Evolutionary conservation across 495 filamentous ascomycete species (phyloP).

Genomic region (Talaromyces proteolyticus): DNA sequence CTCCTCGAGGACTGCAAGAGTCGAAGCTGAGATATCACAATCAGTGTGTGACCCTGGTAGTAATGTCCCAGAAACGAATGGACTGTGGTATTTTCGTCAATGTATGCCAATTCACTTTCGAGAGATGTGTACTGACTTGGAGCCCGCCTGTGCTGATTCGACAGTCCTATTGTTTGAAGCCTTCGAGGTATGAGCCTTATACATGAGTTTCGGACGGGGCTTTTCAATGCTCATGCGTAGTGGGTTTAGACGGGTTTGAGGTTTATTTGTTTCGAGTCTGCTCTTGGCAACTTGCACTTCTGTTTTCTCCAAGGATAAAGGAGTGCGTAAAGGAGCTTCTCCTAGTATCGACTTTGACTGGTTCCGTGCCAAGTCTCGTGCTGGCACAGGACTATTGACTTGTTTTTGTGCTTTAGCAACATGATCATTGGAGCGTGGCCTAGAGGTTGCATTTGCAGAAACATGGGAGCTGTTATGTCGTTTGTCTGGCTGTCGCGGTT

Average conservation of each 20-base stretch:
- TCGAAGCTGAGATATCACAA: slow-evolving; percentile 22
- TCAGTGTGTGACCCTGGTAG: slow-evolving; percentile 10
- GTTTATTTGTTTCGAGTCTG: not conserved
- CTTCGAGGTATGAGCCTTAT: slow-evolving; percentile 27
- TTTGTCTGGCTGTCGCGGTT: not conserved
- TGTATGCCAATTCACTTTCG: slow-evolving; percentile 5
- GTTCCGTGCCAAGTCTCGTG: not conserved
- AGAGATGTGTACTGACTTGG: slow-evolving; percentile 28
- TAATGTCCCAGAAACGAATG: not conserved
- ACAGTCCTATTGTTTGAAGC: slow-evolving; percentile 2
- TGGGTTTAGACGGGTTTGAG: slow-evolving; percentile 10
- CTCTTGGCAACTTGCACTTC: slow-evolving; percentile 1
- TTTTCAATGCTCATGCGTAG: slow-evolving; percentile 29
- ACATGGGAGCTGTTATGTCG: not conserved
- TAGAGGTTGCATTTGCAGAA: not conserved
- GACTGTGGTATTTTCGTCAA: slow-evolving; percentile 5
- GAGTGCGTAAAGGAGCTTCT: slow-evolving; percentile 1
- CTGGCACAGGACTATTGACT: not conserved
- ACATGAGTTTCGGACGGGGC: slow-evolving; percentile 44
- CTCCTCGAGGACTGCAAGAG: slow-evolving; percentile 26
- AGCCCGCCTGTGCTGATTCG: slow-evolving; percentile 6
- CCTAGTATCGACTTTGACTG: not conserved
- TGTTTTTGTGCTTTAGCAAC: not conserved
- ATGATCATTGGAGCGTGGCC: not conserved
- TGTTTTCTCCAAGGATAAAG: not conserved